These are phyloP conservation scores for Staphylotrichum tortipilum DNA, from an alignment of 495 filamentous ascomycete genomes.

Conservation along the genomic window DNA sequence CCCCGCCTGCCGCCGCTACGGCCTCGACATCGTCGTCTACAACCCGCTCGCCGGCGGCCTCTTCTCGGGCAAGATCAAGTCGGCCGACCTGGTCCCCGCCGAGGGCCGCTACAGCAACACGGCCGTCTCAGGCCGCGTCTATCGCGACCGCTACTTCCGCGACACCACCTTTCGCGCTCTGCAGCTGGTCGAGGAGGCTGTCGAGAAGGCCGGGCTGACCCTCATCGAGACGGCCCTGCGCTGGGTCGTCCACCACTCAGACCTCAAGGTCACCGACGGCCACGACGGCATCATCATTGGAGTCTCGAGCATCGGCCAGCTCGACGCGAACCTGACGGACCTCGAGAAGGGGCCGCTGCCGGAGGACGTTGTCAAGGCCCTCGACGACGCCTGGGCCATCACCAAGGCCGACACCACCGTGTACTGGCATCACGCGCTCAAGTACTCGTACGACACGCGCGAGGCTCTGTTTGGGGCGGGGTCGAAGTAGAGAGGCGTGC, in stretches of 20 bases:
- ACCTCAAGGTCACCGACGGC: slow-evolving; percentile 63
- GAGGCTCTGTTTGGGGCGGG: slow-evolving; percentile 51
- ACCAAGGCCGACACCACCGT: slow-evolving; percentile 56
- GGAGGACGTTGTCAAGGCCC: slow-evolving; percentile 66
- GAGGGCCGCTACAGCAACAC: slow-evolving; percentile 63
- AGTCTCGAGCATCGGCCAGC: slow-evolving; percentile 62
- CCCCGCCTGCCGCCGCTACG: slow-evolving; percentile 71
- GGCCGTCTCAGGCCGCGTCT: slow-evolving; percentile 47
- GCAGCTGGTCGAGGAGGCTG: slow-evolving; percentile 61
- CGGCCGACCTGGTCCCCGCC: slow-evolving; percentile 49
- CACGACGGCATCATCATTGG: slow-evolving; percentile 80
- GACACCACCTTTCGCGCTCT: slow-evolving; percentile 72
- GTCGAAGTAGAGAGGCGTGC: slow-evolving; percentile 18
- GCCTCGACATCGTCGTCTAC: slow-evolving; percentile 83
- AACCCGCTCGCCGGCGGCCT: slow-evolving; percentile 82
- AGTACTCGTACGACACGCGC: slow-evolving; percentile 66
- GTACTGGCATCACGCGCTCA: slow-evolving; percentile 71
- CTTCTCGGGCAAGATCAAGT: slow-evolving; percentile 79
- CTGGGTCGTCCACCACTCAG: slow-evolving; percentile 72
- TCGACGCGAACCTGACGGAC: slow-evolving; percentile 65
- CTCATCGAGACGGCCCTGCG: slow-evolving; percentile 76
- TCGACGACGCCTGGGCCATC: slow-evolving; percentile 70
- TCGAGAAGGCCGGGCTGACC: slow-evolving; percentile 65
- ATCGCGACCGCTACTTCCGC: slow-evolving; percentile 74
- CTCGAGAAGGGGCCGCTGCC: slow-evolving; percentile 84